Evolutionary conservation across 768 basidiomycete genomes (phyloP).

Genomic region (Boletus vinaceobasis): DNA sequence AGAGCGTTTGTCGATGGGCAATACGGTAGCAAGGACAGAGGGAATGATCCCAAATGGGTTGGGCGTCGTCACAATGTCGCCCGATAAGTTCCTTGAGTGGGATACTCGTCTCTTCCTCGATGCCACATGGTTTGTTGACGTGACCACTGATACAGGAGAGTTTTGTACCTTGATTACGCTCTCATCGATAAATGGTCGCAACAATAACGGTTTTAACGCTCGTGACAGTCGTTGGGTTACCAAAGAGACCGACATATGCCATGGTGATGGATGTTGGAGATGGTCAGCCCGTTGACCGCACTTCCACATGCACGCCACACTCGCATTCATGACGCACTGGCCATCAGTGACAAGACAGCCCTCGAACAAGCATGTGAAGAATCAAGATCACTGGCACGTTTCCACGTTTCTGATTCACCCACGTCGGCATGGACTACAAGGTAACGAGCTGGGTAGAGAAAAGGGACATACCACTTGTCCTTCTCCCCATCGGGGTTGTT

Average conservation of each 20-base stretch:
- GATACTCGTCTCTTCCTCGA: constrained; percentile 99
- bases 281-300: constrained; percentile 95
- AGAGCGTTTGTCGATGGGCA: constrained; percentile 78
- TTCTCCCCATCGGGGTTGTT: constrained; percentile 99
- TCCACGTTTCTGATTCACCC: constrained; percentile 98
- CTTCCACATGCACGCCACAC: constrained; percentile 98
- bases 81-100: constrained; percentile 90
- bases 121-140: constrained; percentile 96
- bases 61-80: constrained; percentile 94
- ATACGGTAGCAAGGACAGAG: constrained; percentile 71
- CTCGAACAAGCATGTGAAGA: constrained; percentile 95
- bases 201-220: constrained; percentile 99
- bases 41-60: constrained; percentile 94
- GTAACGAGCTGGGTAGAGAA: constrained; percentile 50
- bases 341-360: constrained; percentile 94
- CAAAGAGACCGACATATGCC: constrained; percentile 97
- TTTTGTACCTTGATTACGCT: constrained; percentile 95
- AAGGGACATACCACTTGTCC: constrained; percentile 65
- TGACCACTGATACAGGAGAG: constrained; percentile 95
- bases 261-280: constrained; percentile 92
- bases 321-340: constrained; percentile 91
- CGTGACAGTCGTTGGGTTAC: constrained; percentile 95
- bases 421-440: constrained; percentile 98
- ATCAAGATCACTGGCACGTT: constrained; percentile 88
- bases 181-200: constrained; percentile 89